A percentile compares a stretch with the other conserved stretches of the same genome.
Evolutionary conservation across 192 early-diverging fungal species (phyloP).

Genomic region (Endogone sp.): DNA sequence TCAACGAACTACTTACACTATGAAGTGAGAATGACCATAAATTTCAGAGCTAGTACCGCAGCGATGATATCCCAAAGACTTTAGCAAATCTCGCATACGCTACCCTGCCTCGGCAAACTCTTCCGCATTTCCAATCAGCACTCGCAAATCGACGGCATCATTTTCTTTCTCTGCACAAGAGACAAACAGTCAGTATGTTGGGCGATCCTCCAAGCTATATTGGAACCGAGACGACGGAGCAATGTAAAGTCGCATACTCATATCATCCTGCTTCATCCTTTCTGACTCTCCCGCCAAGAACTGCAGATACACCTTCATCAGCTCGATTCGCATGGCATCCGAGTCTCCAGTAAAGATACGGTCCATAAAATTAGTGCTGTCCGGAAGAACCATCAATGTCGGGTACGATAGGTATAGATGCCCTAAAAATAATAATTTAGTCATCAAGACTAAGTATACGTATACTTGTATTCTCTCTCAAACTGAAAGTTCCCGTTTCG

Average conservation of each 20-base stretch:
- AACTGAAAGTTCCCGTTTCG: too few species aligned
- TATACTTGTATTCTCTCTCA: too few species aligned
- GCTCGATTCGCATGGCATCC: slow-evolving; percentile 54
- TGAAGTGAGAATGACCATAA: neutral
- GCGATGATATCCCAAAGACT: too few species aligned
- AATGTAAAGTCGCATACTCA: slow-evolving; percentile 18
- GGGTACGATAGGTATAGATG: slow-evolving; percentile 73
- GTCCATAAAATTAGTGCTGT: slow-evolving; percentile 64
- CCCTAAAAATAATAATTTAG: slow-evolving; percentile 32
- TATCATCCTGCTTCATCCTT: slow-evolving; percentile 42
- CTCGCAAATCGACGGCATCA: slow-evolving; percentile 49
- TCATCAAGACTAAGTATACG: too few species aligned
- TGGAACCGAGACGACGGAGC: neutral
- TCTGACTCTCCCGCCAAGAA: slow-evolving; percentile 64
- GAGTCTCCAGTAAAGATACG: slow-evolving; percentile 46
- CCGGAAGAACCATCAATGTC: slow-evolving; percentile 49
- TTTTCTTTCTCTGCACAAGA: slow-evolving; percentile 6
- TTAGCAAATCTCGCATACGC: too few species aligned
- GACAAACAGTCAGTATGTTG: neutral
- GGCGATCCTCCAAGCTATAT: too few species aligned
- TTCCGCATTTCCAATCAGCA: slow-evolving; percentile 77
- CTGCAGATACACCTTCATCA: slow-evolving; percentile 69
- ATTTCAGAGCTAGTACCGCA: too few species aligned
- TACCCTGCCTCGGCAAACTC: slow-evolving; percentile 78
- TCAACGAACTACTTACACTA: slow-evolving; percentile 80